Evolutionary conservation across 768 basidiomycete species (phyloP), one percentile per base, ranked within the genome.

Genomic region (Suillus luteus): DNA sequence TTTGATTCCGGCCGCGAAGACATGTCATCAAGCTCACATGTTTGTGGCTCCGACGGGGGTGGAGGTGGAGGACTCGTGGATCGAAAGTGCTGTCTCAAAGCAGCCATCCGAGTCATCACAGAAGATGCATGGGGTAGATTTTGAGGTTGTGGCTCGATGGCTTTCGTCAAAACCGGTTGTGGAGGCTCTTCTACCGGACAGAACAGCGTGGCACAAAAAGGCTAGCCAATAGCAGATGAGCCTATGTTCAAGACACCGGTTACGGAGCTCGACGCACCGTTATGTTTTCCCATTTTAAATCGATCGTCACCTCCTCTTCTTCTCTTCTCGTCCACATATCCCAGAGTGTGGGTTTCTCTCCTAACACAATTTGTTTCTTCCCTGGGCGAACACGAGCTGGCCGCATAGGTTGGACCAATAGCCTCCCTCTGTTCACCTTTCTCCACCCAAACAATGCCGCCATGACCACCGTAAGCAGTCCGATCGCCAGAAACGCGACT

Each of bases 401-500:
- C 52, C 22, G 31, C 35, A 38, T 35, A 55, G 54, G 38, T 52
- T 49, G 73, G 54, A 11, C 62, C 64, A 12, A 65, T 15, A 40
- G 5, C 9, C 27, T 27, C 31, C 27, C 38, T 61, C 60, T 77
- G n/a, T 52, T 4, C 11, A 80, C 57, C 57, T 79, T 74, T 64
- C 79, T 72, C 80, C 82, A 84, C 14, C 79, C 81, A 54, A 86
- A 81, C 40, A 84, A 77, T 10, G 78, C 73, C 12, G 83, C 63
- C 77, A 87, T 81, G 0, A 78, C 78, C n/a, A 79, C 72, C 22
- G 76, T 72, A 66, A 88, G 85, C 19, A 89, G 68, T 4, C 84
- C 85, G 35, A 86, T 80, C n/a, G 83, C 82, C 31, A 89, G 74
- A 68, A 87, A 85, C 2, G 83, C 85, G 43, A 88, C 78, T 54